Conservation (phyloP, 1,139 yeast genomes). For the Arxiozyma telluris region DNA sequence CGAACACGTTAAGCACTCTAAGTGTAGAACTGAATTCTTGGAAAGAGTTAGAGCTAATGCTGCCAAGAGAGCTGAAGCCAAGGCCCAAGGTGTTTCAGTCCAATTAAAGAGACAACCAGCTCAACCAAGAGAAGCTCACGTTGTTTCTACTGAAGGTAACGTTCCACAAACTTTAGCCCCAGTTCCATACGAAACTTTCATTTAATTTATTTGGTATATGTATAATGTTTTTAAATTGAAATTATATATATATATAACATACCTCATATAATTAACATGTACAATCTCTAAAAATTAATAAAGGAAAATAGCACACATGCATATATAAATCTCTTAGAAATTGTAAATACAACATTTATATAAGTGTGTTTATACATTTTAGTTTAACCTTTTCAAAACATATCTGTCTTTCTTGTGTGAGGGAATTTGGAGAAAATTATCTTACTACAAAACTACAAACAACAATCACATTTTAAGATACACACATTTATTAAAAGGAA, state of each 20-base stretch:
- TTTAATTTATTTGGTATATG: conserved; percentile 43
- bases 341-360: too few relatives aligned
- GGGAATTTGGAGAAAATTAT: too few relatives aligned
- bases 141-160: conserved; percentile 69
- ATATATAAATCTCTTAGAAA: not conserved
- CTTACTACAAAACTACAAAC: not conserved
- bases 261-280: conserved; percentile 13
- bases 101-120: conserved; percentile 97
- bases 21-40: conserved; percentile 98
- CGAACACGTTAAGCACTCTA: conserved; percentile 99
- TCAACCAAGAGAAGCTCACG: conserved; percentile 89
- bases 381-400: not conserved
- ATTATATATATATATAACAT: conserved; percentile 2
- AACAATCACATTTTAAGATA: not conserved
- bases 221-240: conserved; percentile 1
- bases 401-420: too few relatives aligned
- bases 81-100: conserved; percentile 85
- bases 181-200: conserved; percentile 98
- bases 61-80: conserved; percentile 88
- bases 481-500: not conserved
- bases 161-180: conserved; percentile 97
- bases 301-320: not conserved
- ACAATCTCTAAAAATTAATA: conserved; percentile 8
- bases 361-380: not conserved
- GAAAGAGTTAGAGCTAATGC: conserved; percentile 97